Base-by-base conservation (phyloP, 108 stramenopile genomes). In the Stephanodiscus minutulus region DNA sequence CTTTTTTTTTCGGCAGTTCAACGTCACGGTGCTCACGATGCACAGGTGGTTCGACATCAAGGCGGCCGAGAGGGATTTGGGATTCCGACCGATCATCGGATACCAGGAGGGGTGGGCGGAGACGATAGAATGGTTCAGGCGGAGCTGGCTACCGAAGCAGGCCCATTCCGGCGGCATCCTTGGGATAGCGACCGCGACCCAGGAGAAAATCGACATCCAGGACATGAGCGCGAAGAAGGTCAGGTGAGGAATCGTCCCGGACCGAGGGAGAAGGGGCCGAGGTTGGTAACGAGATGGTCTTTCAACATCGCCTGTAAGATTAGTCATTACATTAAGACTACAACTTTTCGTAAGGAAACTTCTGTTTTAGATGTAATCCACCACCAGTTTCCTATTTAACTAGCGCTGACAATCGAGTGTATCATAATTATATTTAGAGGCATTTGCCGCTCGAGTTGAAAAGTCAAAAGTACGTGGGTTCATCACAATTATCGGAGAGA, bases 41-140 rank as follows among this genome's bases (percentile, higher is more conserved):
- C 89, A 98, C 82, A 77, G 98, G 33, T 97, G 90, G 71, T 99
- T 99, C 72, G 76, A 90, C 75, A 97, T 98, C 64, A 73, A 74
- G 13, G 85, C 86, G 21, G 94, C 97, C 29, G 84, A 88, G 77
- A 83, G 78, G 18, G 98, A 99, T 83, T 83, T 99, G 66, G 61
- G 81, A 52, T 99, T 96, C 80, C 82, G 90, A 74, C 97, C 98
- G 0, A 70, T 98, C 35, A 82, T 87, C 31, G 82, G 85, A 15
- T 97, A 96, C 70, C 90, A 91, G 2, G 84, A 97, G 52, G 98
- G 96, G 8, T 99, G 97, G 95, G 76, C 74, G 15, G 81, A 86
- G 41, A 99, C 97, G 0, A 83, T 92, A 29, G 91, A 83, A 36
- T 98, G 97, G 97, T 97, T 98, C 80, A 88, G 90, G 77, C 70